Evolutionary conservation across 2,329 filamentous ascomycete species (phyloP).

Genomic region (Cytospora piceicola): DNA sequence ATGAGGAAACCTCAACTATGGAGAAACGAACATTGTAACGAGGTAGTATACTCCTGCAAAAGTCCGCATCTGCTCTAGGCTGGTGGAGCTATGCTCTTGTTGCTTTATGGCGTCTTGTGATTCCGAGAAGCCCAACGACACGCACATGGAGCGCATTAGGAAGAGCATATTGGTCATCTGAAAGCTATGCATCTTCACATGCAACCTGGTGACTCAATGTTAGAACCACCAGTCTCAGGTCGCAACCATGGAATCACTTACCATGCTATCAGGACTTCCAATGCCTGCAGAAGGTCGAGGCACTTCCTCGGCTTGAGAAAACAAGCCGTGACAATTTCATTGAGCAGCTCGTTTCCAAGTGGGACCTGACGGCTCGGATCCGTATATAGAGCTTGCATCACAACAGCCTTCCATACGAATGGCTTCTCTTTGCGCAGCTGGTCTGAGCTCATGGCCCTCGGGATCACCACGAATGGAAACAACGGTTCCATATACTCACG

Average conservation of each 20-base stretch:
- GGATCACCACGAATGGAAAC: conserved; percentile 52
- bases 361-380: conserved; percentile 49
- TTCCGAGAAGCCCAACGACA: conserved; percentile 46
- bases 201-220: conserved; percentile 44
- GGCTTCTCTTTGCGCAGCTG: conserved; percentile 46
- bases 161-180: conserved; percentile 55
- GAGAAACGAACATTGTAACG: conserved; percentile 48
- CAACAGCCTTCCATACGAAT: conserved; percentile 54
- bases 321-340: conserved; percentile 47
- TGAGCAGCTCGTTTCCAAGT: conserved; percentile 50
- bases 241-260: conserved; percentile 34
- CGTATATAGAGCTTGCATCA: conserved; percentile 49
- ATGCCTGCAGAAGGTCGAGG: conserved; percentile 52
- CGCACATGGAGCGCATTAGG: conserved; percentile 51
- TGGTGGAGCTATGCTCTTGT: conserved; percentile 35
- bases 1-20: accelerated
- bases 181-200: conserved; percentile 53
- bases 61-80: conserved; percentile 51
- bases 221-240: neutral
- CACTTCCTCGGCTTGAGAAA: conserved; percentile 48
- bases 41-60: conserved; percentile 56
- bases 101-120: conserved; percentile 32
- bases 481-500: conserved; percentile 41
- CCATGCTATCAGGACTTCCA: conserved; percentile 53
- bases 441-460: conserved; percentile 41